phyloP scores from a whole-genome alignment of 176 grass and related monocot species.

The Aechmea fasciata region DNA sequence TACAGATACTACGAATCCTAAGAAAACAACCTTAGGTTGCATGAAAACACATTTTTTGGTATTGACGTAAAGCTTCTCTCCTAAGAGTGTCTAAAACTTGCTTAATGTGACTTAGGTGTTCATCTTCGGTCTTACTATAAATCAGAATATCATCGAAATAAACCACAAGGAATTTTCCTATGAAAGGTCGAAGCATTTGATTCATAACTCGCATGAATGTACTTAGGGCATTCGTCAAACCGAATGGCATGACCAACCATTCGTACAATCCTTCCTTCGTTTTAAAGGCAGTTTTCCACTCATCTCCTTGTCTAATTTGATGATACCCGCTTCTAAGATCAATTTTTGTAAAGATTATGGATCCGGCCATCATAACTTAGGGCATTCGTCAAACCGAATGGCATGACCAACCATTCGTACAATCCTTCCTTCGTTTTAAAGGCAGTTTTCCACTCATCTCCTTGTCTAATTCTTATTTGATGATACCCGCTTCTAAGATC shows the following conservation, averaged over 20 bases:
- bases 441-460: too few species aligned
- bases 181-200: conserved; percentile 3
- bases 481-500: too few species aligned
- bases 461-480: too few species aligned
- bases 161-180: conserved; percentile 13
- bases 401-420: too few species aligned
- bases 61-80: not conserved
- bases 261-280: conserved; percentile 17
- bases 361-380: not conserved
- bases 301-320: too few species aligned
- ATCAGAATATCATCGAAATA: conserved; percentile 8
- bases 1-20: not conserved
- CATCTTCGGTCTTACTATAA: not conserved
- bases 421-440: too few species aligned
- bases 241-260: conserved; percentile 22
- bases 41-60: conserved; percentile 7
- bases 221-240: conserved; percentile 12
- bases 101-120: not conserved
- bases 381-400: too few species aligned
- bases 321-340: too few species aligned
- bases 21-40: not conserved
- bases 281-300: conserved; percentile 20
- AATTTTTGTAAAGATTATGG: not conserved
- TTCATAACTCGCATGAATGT: not conserved
- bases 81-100: not conserved